These are phyloP conservation scores for Thamnidium elegans DNA, from an alignment of 192 early-diverging fungal genomes.

Conservation along the genomic window DNA sequence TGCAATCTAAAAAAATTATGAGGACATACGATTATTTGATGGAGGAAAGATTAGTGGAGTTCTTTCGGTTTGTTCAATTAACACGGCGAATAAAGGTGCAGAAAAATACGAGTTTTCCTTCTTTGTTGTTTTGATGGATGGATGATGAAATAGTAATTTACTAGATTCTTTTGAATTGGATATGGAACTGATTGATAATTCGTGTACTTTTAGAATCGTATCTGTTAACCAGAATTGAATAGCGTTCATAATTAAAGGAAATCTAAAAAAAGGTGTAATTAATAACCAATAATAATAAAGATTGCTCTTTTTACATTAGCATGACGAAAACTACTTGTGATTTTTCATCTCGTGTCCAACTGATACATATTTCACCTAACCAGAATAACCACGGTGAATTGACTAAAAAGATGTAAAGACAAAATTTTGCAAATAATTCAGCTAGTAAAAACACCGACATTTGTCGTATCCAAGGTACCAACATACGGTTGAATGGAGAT, in stretches of 20 bases:
- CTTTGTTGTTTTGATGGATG: not conserved
- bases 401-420: constrained; percentile 54
- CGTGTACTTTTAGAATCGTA: constrained; percentile 49
- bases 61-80: constrained; percentile 13
- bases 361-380: constrained; percentile 60
- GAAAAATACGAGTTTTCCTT: not conserved
- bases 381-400: constrained; percentile 61
- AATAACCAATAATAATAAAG: not conserved
- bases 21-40: not conserved
- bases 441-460: constrained; percentile 59
- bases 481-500: constrained; percentile 51
- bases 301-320: constrained; percentile 44
- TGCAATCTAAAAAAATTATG: no score
- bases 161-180: constrained; percentile 1
- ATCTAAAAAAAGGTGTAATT: constrained; percentile 19
- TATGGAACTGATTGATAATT: not conserved
- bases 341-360: constrained; percentile 52
- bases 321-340: constrained; percentile 76
- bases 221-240: constrained; percentile 70
- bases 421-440: constrained; percentile 66
- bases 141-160: not conserved
- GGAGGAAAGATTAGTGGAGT: constrained; percentile 13
- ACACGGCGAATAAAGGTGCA: constrained; percentile 4
- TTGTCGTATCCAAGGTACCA: constrained; percentile 61
- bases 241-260: constrained; percentile 79